Conservation (phyloP, 1,284 basidiomycete genomes). For the Schizophyllum amplum region DNA sequence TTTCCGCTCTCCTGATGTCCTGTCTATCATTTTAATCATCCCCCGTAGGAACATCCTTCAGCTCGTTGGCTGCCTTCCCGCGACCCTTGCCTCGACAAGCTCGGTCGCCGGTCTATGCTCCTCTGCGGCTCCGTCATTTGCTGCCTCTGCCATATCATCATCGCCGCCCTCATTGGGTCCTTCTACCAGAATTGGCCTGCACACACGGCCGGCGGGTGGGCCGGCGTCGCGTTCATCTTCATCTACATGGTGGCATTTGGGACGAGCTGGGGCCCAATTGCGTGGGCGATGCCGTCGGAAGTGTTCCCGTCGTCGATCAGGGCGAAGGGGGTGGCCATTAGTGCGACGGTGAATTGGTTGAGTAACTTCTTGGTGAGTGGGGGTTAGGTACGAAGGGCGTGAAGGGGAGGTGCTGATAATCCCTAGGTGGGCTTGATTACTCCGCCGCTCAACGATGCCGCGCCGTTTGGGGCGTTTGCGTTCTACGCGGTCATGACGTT, state of each 20-base stretch:
- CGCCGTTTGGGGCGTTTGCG: not conserved
- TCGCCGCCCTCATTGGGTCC: slow-evolving; percentile 36
- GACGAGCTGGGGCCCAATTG: slow-evolving; percentile 53
- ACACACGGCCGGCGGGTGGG: slow-evolving; percentile 19
- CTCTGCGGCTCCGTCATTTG: slow-evolving; percentile 39
- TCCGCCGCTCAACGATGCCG: not conserved
- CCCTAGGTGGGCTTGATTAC: not conserved
- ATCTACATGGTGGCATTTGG: slow-evolving; percentile 39
- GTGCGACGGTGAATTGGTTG: slow-evolving; percentile 52
- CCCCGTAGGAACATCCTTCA: slow-evolving; percentile 25
- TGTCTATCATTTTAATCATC: not conserved
- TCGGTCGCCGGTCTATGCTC: slow-evolving; percentile 44
- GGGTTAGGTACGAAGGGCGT: not conserved
- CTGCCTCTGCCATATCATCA: slow-evolving; percentile 29
- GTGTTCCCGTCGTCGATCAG: slow-evolving; percentile 64
- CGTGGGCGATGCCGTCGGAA: slow-evolving; percentile 52
- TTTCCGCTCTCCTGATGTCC: not conserved
- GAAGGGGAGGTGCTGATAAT: not conserved
- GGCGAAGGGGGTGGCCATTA: slow-evolving; percentile 60
- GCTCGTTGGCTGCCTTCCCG: slow-evolving; percentile 46
- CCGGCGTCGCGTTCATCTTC: slow-evolving; percentile 27
- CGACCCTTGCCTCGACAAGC: slow-evolving; percentile 48
- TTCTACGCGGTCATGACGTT: not conserved
- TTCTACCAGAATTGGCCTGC: slow-evolving; percentile 26
- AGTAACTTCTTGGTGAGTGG: slow-evolving; percentile 33